phyloP scores from a whole-genome alignment of 1,284 basidiomycete species.

The Cryptococcus floricola region DNA sequence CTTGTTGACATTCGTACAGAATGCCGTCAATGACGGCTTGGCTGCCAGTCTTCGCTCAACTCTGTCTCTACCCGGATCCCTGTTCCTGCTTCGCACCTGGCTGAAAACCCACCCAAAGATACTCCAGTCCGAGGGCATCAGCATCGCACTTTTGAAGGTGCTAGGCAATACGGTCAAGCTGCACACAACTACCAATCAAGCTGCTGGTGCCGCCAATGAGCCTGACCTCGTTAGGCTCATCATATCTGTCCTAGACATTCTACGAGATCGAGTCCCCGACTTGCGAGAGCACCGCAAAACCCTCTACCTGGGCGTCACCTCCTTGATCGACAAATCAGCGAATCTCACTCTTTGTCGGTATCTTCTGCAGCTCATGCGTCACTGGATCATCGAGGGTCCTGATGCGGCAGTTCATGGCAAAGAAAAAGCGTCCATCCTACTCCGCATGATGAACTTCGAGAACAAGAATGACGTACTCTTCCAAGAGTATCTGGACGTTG shows the following conservation, averaged over 20 bases:
- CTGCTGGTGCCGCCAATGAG: conserved; percentile 21
- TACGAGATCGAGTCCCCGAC: conserved; percentile 54
- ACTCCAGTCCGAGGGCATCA: conserved; percentile 71
- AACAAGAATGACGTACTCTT: conserved; percentile 71
- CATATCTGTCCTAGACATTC: conserved; percentile 54
- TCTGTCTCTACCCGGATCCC: conserved; percentile 63
- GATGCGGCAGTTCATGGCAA: conserved; percentile 78
- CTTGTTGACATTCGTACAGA: conserved; percentile 74
- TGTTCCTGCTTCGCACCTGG: conserved; percentile 84
- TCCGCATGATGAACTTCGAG: conserved; percentile 90
- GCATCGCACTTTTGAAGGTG: conserved; percentile 72
- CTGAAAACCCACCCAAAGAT: conserved; percentile 76
- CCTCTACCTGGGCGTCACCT: conserved; percentile 68
- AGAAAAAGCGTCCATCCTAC: conserved; percentile 85
- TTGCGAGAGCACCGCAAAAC: conserved; percentile 58
- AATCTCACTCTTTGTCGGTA: conserved; percentile 76
- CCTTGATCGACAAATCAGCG: conserved; percentile 89
- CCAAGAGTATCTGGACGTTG: conserved; percentile 80
- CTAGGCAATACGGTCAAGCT: conserved; percentile 85
- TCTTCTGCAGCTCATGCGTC: conserved; percentile 78
- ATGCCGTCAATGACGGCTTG: conserved; percentile 70
- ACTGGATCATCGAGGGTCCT: conserved; percentile 81
- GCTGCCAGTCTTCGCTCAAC: conserved; percentile 34
- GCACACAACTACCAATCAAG: conserved; percentile 61
- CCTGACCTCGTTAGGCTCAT: conserved; percentile 51